These are phyloP conservation scores for Pythium scleroteichum DNA, from an alignment of 352 stramenopile genomes.

Conservation along the genomic window DNA sequence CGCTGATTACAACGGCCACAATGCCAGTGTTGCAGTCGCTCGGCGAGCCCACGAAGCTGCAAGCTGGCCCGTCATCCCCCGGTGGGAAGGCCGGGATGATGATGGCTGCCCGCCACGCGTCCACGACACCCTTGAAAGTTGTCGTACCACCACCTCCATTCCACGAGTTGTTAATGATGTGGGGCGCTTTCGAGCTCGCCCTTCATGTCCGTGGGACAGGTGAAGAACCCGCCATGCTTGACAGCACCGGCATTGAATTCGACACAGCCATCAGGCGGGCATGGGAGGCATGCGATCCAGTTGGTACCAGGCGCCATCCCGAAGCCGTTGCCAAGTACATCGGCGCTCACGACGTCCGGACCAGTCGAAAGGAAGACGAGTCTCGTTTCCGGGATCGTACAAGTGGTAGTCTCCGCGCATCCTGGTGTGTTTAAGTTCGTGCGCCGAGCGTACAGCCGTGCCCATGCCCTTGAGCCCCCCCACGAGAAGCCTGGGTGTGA, in stretches of 20 bases:
- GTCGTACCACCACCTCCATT: conserved; percentile 9
- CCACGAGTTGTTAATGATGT: conserved; percentile 43
- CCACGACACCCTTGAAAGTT: conserved; percentile 21
- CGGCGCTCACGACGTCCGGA: conserved; percentile 27
- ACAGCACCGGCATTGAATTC: conserved; percentile 26
- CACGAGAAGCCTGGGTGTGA: conserved; percentile 22
- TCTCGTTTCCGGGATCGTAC: conserved; percentile 33
- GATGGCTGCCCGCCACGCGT: conserved; percentile 26
- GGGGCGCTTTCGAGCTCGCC: conserved; percentile 34
- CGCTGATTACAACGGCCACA: conserved; percentile 27
- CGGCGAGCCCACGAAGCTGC: conserved; percentile 25
- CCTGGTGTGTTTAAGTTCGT: conserved; percentile 19
- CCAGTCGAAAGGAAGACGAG: conserved; percentile 24
- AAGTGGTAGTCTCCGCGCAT: conserved; percentile 22
- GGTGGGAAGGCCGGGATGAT: conserved; percentile 40
- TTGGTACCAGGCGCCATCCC: conserved; percentile 27
- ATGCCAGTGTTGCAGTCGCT: conserved; percentile 33
- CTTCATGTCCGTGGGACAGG: conserved; percentile 24
- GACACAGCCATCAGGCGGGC: conserved; percentile 12
- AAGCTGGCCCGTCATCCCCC: conserved; percentile 32
- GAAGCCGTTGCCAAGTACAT: conserved; percentile 35
- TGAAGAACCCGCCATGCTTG: conserved; percentile 28
- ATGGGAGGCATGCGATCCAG: conserved; percentile 35
- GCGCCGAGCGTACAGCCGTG: conserved; percentile 31
- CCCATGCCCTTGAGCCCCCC: conserved; percentile 36